A percentile compares a stretch with the other conserved stretches of the same genome.
Conservation (phyloP, 805 yeast species). For the Candida germanica region DNA sequence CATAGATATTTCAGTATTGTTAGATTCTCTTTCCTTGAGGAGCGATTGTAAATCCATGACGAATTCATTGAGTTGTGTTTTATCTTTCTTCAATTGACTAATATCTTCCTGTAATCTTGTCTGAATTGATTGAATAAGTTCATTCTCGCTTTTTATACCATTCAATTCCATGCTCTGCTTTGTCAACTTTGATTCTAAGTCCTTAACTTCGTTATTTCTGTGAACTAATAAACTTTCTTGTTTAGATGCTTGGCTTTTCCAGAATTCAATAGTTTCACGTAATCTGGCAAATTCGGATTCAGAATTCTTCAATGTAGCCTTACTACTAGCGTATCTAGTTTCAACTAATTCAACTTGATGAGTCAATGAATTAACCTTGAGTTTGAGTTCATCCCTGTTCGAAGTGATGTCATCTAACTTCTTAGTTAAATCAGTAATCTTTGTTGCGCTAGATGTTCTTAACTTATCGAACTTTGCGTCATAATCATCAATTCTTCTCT, state of each 20-base stretch:
- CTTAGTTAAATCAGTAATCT: conserved; percentile 48
- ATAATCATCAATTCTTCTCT: conserved; percentile 31
- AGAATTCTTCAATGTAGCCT: conserved; percentile 26
- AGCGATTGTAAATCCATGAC: conserved; percentile 59
- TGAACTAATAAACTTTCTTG: conserved; percentile 32
- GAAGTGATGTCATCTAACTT: conserved; percentile 52
- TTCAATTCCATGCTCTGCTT: conserved; percentile 43
- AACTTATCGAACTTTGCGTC: conserved; percentile 32
- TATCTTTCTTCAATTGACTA: conserved; percentile 53
- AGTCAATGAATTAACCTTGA: conserved; percentile 11
- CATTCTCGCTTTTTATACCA: conserved; percentile 53
- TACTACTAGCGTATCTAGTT: conserved; percentile 48
- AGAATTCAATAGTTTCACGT: conserved; percentile 30
- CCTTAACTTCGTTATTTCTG: conserved; percentile 50
- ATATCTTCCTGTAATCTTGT: conserved; percentile 52
- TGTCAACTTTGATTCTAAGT: conserved; percentile 46
- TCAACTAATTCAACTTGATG: conserved; percentile 19
- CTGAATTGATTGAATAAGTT: conserved; percentile 48
- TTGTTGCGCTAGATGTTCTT: conserved; percentile 39
- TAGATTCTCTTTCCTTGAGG: conserved; percentile 57
- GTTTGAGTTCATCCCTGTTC: conserved; percentile 43
- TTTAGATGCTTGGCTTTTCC: conserved; percentile 41
- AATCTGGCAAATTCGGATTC: conserved; percentile 26
- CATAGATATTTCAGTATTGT: conserved; percentile 47
- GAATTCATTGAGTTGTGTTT: conserved; percentile 52